Percentiles rank a stretch among this genome's conserved stretches.
Conservation (phyloP, 345 rosid species). For the Aquilaria malaccensis region DNA sequence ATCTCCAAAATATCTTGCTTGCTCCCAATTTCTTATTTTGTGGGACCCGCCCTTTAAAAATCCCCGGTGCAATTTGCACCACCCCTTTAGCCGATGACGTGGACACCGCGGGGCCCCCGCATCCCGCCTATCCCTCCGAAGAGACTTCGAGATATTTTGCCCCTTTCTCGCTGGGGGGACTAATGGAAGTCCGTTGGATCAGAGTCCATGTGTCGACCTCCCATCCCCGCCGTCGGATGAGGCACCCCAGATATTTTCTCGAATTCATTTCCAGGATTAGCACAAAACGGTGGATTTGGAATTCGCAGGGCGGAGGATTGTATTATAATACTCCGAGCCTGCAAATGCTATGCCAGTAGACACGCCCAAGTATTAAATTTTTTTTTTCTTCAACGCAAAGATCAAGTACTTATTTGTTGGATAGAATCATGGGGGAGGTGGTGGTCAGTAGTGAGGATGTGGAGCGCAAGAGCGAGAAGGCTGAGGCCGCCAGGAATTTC, state of each 20-base stretch:
- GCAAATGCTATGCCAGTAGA: too few relatives aligned
- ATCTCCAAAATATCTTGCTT: too few relatives aligned
- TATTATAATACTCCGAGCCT: too few relatives aligned
- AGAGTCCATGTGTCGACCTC: conserved; percentile 8
- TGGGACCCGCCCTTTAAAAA: too few relatives aligned
- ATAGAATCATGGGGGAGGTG: conserved; percentile 28
- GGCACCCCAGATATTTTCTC: conserved; percentile 34
- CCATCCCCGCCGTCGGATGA: conserved; percentile 27
- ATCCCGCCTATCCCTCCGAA: conserved; percentile 42
- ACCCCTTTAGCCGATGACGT: conserved; percentile 28
- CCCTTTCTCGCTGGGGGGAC: conserved; percentile 3
- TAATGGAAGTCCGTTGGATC: conserved; percentile 24
- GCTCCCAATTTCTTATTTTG: too few relatives aligned
- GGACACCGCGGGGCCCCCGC: conserved; percentile 39
- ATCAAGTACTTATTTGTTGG: background rate
- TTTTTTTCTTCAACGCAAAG: background rate
- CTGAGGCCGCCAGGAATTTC: conserved; percentile 12
- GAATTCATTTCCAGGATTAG: too few relatives aligned
- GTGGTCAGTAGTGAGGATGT: conserved; percentile 34
- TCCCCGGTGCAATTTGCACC: conserved; percentile 9
- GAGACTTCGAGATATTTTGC: conserved; percentile 36
- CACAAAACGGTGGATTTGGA: too few relatives aligned
- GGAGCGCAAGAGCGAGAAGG: conserved; percentile 17
- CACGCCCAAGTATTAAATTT: background rate
- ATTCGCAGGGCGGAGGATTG: too few relatives aligned